Conservation (phyloP, 371 early-diverging fungal genomes). For the Mucor sp. region DNA sequence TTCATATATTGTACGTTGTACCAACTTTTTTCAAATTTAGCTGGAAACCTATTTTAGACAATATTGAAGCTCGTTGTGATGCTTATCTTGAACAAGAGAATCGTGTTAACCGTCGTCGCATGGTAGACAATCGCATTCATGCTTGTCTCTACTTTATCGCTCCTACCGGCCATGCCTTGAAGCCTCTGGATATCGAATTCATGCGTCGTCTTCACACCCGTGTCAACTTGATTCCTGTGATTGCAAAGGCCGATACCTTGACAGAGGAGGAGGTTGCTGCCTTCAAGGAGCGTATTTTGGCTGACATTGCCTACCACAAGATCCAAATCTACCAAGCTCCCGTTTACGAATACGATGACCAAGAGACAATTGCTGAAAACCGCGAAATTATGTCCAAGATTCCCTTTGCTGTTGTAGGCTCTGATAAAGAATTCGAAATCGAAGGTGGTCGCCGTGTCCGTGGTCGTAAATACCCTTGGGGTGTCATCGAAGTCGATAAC, state of each 20-base stretch:
- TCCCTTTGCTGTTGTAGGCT: conserved; percentile 97
- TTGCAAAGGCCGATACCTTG: conserved; percentile 97
- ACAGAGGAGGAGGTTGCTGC: conserved; percentile 91
- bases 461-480: conserved; percentile 96
- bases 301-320: conserved; percentile 89
- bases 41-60: conserved; percentile 94
- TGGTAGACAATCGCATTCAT: conserved; percentile 94
- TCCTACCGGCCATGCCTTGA: conserved; percentile 92
- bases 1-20: too few species aligned
- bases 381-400: conserved; percentile 93
- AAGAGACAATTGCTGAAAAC: conserved; percentile 92
- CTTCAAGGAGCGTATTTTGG: conserved; percentile 92
- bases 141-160: conserved; percentile 98
- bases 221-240: conserved; percentile 97
- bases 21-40: conserved; percentile 32
- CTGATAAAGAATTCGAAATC: conserved; percentile 83
- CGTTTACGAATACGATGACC: conserved; percentile 89
- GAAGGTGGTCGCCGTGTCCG: conserved; percentile 78
- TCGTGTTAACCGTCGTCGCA: conserved; percentile 82
- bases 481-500: conserved; percentile 92
- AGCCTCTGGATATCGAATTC: conserved; percentile 94
- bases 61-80: conserved; percentile 94
- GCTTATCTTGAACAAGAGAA: conserved; percentile 93
- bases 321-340: conserved; percentile 94
- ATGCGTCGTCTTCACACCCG: conserved; percentile 93